Percentiles rank a stretch among this genome's conserved stretches.
Conservation (phyloP, 2,329 filamentous ascomycete genomes). For the Aspergillus oerlinghausenensis region DNA sequence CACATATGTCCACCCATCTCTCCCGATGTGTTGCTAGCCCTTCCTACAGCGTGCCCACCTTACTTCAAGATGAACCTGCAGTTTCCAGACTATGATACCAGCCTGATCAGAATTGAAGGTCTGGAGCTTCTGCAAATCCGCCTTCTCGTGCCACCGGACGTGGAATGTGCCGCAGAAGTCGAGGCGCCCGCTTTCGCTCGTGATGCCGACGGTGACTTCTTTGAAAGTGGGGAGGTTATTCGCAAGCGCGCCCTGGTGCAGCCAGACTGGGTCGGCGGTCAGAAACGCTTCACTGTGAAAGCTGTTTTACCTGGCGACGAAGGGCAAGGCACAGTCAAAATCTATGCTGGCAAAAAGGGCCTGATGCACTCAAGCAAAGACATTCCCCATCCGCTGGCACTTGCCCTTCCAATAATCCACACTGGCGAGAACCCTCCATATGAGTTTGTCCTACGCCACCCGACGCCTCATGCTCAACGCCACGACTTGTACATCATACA, state of each 20-base stretch:
- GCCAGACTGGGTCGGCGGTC: conserved; percentile 80
- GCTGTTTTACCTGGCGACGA: conserved; percentile 88
- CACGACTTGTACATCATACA: conserved; percentile 97
- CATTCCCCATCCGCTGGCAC: conserved; percentile 85
- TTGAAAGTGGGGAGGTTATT: conserved; percentile 83
- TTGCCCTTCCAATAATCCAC: conserved; percentile 85
- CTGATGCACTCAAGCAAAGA: conserved; percentile 97
- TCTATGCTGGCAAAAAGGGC: conserved; percentile 91
- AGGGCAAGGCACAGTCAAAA: conserved; percentile 77
- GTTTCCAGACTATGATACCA: conserved; percentile 87
- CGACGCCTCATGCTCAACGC: conserved; percentile 93
- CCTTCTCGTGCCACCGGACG: conserved; percentile 79
- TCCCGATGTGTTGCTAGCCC: conserved; percentile 76
- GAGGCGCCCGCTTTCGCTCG: conserved; percentile 75
- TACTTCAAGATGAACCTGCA: conserved; percentile 80
- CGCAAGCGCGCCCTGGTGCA: conserved; percentile 85
- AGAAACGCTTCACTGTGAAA: conserved; percentile 91
- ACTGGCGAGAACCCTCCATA: conserved; percentile 89
- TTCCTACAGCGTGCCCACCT: conserved; percentile 79
- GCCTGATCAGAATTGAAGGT: conserved; percentile 77
- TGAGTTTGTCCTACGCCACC: conserved; percentile 87
- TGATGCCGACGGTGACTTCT: conserved; percentile 85
- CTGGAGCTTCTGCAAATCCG: conserved; percentile 90
- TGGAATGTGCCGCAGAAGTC: conserved; percentile 89
- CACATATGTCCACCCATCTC: conserved; percentile 87